These are phyloP conservation scores for Suaeda aralocaspica DNA, from an alignment of 148 eudicot genomes.

Conservation along the genomic window DNA sequence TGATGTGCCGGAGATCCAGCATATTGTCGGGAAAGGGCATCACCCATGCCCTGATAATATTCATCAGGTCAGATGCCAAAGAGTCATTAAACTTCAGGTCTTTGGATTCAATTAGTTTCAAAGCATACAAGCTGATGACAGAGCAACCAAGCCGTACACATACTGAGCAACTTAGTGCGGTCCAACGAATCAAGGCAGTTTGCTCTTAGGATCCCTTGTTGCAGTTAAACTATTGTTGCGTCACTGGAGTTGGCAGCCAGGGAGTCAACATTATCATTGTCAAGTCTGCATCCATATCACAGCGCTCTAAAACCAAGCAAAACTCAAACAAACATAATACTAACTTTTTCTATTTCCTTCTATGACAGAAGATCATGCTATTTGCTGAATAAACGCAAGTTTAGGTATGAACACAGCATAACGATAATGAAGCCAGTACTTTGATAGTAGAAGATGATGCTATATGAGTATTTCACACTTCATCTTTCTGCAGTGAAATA, in stretches of 20 bases:
- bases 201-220: slow-evolving; percentile 72
- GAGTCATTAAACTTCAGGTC: slow-evolving; percentile 42
- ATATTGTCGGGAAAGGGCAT: slow-evolving; percentile 77
- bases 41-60: slow-evolving; percentile 76
- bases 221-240: slow-evolving; percentile 19
- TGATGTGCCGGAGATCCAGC: slow-evolving; percentile 97
- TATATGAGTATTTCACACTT: no score
- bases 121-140: slow-evolving; percentile 67
- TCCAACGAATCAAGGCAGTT: slow-evolving; percentile 96
- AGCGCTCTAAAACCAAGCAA: background rate
- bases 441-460: no score
- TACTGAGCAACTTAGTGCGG: slow-evolving; percentile 90
- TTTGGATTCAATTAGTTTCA: slow-evolving; percentile 45
- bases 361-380: background rate
- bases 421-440: background rate
- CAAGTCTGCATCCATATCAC: slow-evolving; percentile 11
- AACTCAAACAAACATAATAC: no score
- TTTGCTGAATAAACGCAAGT: no score
- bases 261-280: background rate
- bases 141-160: slow-evolving; percentile 80
- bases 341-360: no score
- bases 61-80: slow-evolving; percentile 66
- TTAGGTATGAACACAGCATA: background rate
- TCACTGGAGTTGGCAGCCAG: background rate
- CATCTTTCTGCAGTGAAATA: background rate